phyloP scores from a whole-genome alignment of 257 asterid species.

The Solanum gracilifrons region DNA sequence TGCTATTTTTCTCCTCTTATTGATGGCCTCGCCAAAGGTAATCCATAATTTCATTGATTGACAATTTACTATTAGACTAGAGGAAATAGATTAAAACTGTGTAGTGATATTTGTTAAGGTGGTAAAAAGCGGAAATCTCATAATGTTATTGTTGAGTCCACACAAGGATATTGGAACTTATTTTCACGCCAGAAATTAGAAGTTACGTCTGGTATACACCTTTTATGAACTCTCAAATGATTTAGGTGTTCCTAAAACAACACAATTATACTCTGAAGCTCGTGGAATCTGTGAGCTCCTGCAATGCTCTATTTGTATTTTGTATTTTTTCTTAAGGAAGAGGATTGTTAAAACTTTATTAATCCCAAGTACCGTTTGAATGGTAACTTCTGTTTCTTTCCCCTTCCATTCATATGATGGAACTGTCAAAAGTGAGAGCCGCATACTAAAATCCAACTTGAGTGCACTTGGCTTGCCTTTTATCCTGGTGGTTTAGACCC shows the following conservation, averaged over 20 bases:
- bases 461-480: not conserved
- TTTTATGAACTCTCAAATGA: not conserved
- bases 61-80: not conserved
- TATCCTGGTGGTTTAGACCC: not conserved
- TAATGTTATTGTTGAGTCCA: not conserved
- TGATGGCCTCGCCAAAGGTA: conserved; percentile 66
- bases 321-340: not conserved
- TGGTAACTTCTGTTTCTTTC: not conserved
- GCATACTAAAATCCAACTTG: not conserved
- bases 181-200: not conserved
- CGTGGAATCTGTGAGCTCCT: not conserved
- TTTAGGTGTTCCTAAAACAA: not conserved
- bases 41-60: not conserved
- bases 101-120: not conserved
- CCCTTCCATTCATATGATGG: not conserved
- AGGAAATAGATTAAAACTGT: not conserved
- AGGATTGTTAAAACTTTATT: not conserved
- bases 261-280: not conserved
- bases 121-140: not conserved
- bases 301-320: not conserved
- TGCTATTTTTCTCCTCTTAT: conserved; percentile 54
- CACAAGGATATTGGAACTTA: not conserved
- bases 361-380: not conserved
- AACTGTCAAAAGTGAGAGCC: not conserved
- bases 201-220: not conserved